phyloP scores from a whole-genome alignment of 106 monocot species.

The Hemerocallis citrina region DNA sequence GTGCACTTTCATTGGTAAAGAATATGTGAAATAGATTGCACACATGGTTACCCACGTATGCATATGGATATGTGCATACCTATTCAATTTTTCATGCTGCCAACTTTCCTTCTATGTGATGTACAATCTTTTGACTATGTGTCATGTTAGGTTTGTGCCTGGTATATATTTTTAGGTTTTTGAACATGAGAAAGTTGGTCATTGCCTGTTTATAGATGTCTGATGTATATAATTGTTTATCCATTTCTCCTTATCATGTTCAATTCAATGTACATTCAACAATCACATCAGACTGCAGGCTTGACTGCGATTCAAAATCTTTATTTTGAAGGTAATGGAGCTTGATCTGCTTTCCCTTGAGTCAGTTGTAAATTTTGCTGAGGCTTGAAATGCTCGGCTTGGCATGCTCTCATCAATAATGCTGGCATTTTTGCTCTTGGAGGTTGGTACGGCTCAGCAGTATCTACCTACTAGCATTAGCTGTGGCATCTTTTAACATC shows the following conservation, averaged over 20 bases:
- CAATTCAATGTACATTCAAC: too few species aligned
- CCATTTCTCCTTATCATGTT: too few species aligned
- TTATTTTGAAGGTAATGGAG: conserved; percentile 79
- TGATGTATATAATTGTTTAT: neutral
- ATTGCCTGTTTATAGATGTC: neutral
- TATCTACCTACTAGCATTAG: neutral
- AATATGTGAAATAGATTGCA: too few species aligned
- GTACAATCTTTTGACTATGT: too few species aligned
- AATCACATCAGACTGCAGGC: neutral
- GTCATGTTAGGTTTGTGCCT: too few species aligned
- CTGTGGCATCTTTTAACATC: neutral
- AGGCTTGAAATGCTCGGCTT: conserved; percentile 80
- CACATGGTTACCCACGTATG: too few species aligned
- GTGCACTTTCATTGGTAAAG: too few species aligned
- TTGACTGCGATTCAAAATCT: conserved; percentile 16
- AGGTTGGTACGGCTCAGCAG: conserved; percentile 43
- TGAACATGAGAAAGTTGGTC: too few species aligned
- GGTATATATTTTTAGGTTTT: too few species aligned
- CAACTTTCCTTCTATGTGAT: too few species aligned
- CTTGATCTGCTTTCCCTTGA: conserved; percentile 86
- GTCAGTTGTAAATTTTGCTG: conserved; percentile 80
- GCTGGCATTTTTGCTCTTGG: conserved; percentile 91
- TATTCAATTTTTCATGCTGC: too few species aligned
- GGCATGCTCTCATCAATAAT: conserved; percentile 87
- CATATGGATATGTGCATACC: too few species aligned